Base-by-base conservation (phyloP, 352 stramenopile genomes). In the Pythium scleroteichum region DNA sequence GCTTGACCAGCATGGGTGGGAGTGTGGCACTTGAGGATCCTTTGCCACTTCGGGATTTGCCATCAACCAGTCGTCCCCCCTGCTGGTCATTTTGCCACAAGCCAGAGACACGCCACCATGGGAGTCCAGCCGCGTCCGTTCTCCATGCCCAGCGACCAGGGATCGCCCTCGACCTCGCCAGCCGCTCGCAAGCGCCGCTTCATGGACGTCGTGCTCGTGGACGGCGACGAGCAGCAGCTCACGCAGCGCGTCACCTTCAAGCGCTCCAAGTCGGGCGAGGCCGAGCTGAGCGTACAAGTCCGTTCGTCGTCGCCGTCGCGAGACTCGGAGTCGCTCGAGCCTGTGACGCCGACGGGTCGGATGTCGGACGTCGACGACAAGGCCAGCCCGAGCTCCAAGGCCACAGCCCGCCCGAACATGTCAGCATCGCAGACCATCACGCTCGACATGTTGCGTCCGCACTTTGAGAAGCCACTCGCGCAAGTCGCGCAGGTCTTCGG, bases 381-480 rank as follows among this genome's bases (percentile, higher is more conserved):
- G 47, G 41, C 49, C 48, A 65, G 49, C 19, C 58, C 49, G 8
- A 59, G 48, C 5, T 66, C 47, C 12, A 62, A 63, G 55, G 78
- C 48, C 0, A 27, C 38, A 0, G 61, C 73, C 3, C 72, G 78
- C 8, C 69, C 76, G 40, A 87, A 89, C 71, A 86, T 88, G 78
- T 84, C 82, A 45, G 78, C 79, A 27, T 92, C 82, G 19, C 82
- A 76, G 63, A 88, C 69, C 56, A 92, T 95, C 62, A 95, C 84
- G 48, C 75, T 93, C 29, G 79, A 87, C 54, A 90, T 88, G 71
- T 68, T 95, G 49, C 80, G 80, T 17, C 86, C 82, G 19, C 79
- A 95, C 64, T 95, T 95, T 66, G 86, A 95, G 67, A 79, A 91
- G 64, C 86, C 86, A 16, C 62, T 95, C 38, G 82, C 80, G 24